Percentiles rank a stretch among this genome's conserved stretches.
phyloP scores from a whole-genome alignment of 2,329 filamentous ascomycete genomes.

The Apiospora malaysiana region DNA sequence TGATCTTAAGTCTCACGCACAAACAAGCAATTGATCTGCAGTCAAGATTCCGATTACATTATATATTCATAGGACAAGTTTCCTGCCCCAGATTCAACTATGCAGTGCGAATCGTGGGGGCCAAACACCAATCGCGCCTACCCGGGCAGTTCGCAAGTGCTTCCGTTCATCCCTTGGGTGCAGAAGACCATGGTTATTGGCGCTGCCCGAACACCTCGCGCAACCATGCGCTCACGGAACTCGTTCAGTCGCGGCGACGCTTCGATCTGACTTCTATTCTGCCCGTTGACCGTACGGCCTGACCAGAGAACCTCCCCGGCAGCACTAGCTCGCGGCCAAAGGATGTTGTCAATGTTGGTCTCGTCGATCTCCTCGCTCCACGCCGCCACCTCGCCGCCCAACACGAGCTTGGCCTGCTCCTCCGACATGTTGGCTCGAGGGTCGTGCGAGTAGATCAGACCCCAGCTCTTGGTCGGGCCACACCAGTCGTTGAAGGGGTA shows the following conservation, averaged over 20 bases:
- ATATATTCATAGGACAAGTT: background rate
- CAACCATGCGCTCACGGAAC: slow-evolving; percentile 77
- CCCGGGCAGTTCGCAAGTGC: slow-evolving; percentile 47
- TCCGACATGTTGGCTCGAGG: slow-evolving; percentile 68
- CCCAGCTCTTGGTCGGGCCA: slow-evolving; percentile 80
- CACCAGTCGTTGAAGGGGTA: slow-evolving; percentile 86
- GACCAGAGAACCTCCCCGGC: slow-evolving; percentile 84
- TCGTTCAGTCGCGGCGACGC: slow-evolving; percentile 74
- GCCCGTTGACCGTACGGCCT: slow-evolving; percentile 68
- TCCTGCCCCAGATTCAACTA: background rate
- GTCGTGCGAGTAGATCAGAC: slow-evolving; percentile 80
- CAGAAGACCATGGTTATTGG: slow-evolving; percentile 78
- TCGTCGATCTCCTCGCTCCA: slow-evolving; percentile 84
- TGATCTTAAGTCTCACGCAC: background rate
- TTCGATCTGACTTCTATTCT: slow-evolving; percentile 74
- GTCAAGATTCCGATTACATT: background rate
- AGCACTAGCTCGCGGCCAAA: slow-evolving; percentile 80
- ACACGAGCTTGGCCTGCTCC: slow-evolving; percentile 68
- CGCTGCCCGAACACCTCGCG: slow-evolving; percentile 65
- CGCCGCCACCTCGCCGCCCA: slow-evolving; percentile 82
- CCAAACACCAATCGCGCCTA: slow-evolving; percentile 16
- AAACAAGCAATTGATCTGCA: background rate
- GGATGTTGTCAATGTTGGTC: slow-evolving; percentile 73
- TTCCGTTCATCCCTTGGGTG: slow-evolving; percentile 61
- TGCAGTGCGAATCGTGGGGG: background rate